Base-by-base conservation (phyloP, 495 filamentous ascomycete species). In the Aspergillus bertholletiae region DNA sequence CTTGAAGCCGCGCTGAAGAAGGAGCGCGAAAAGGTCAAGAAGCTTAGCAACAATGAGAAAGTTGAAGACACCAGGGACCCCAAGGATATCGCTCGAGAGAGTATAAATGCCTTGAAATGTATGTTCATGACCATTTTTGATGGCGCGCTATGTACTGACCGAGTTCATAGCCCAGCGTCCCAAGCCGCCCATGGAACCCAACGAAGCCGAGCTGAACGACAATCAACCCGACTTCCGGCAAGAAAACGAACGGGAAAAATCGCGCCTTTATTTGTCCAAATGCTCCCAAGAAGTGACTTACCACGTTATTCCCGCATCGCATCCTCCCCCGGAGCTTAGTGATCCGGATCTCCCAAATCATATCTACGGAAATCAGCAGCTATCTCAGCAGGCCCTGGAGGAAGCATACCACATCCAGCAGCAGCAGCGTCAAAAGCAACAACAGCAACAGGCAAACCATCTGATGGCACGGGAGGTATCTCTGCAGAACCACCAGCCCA, bases 1-100 rank as follows among this genome's bases (percentile, higher is more conserved):
- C 81, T 98, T 59, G 94, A 98, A 72, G 83, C 83, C 58, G 93
- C 93, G 48, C 75, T 98, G 63, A 92, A 88, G 74, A 85, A 87
- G 61, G 87, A 94, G 64, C 74, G 76, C 60, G 77, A 80, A 60
- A 79, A 75, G 63, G 67, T 68, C 17, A 74, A 75, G 68, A 76
- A 72, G 61, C 59, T 67, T 47, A 65, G 63, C 48, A 69, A 73
- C 53, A 69, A 80, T 27, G 80, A 81, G 59, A 73, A 75, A 30
- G 58, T 78, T 7, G 79, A 79, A 32, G 75, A 75, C 21, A 50
- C 58, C 7, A 65, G 75, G 49, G 64, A 72, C 28, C 60, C 74
- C 15, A 80, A 76, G 65, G 71, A 75, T 26, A 65, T 72, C 30
- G 69, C 74, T 23, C 74, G 72, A 43, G 72, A 78, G 30, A 76